A percentile compares a stretch with the other conserved stretches of the same genome.
These are phyloP conservation scores for Microsporum canis DNA, from an alignment of 2,329 filamentous ascomycete species.

Conservation along the genomic window DNA sequence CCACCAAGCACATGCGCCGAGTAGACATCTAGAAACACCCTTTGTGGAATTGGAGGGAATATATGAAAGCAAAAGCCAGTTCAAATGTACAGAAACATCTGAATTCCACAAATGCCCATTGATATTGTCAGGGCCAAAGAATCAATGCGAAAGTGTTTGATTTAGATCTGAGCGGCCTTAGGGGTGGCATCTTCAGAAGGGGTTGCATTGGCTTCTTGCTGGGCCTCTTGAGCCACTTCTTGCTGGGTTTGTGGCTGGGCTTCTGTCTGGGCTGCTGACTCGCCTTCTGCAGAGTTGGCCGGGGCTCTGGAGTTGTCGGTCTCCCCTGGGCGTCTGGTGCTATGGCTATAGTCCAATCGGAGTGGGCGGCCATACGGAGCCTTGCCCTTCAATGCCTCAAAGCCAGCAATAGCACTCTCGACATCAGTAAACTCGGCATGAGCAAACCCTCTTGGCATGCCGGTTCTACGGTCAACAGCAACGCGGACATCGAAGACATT, in stretches of 20 bases:
- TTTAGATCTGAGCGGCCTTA: neutral
- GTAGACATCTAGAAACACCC: neutral
- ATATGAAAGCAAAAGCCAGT: neutral
- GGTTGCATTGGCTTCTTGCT: neutral
- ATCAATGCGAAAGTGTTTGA: neutral
- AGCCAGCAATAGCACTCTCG: conserved; percentile 52
- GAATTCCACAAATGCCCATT: neutral
- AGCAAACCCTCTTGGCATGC: conserved; percentile 70
- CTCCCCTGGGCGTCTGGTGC: neutral
- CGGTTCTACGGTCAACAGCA: conserved; percentile 68
- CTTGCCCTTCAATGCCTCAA: conserved; percentile 45
- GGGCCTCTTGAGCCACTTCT: neutral
- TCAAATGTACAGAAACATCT: neutral
- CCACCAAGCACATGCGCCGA: neutral
- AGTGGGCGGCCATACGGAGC: conserved; percentile 55
- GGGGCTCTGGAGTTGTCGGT: neutral
- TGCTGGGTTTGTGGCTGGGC: neutral
- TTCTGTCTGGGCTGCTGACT: neutral
- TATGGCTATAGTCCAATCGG: conserved; percentile 49
- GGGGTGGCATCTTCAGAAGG: neutral
- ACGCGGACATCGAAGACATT: conserved; percentile 68
- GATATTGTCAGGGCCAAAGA: neutral
- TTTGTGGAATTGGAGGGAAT: neutral
- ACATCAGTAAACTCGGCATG: conserved; percentile 68
- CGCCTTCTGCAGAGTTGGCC: neutral